Conservation (phyloP, 257 asterid species). For the Gentiana macrophylla region DNA sequence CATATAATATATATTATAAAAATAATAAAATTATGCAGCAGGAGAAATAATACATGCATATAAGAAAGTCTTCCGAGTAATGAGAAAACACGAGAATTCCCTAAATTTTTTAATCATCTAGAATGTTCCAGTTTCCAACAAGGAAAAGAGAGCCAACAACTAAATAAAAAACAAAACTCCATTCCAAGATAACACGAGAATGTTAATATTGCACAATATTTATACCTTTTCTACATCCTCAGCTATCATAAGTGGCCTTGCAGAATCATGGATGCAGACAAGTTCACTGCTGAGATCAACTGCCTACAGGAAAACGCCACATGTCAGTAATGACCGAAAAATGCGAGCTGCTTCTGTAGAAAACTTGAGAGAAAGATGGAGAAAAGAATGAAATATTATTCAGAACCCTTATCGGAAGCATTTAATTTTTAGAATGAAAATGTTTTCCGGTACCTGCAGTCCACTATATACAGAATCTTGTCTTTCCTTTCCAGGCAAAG, state of each 20-base stretch:
- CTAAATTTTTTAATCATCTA: too few species aligned
- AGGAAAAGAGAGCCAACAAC: neutral
- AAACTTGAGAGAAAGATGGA: neutral
- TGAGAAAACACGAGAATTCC: too few species aligned
- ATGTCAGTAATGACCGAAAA: neutral
- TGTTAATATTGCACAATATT: neutral
- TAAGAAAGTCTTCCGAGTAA: too few species aligned
- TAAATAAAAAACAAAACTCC: neutral
- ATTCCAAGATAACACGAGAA: neutral
- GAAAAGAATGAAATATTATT: neutral
- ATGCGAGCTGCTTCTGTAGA: too few species aligned
- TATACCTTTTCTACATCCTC: slow-evolving; percentile 69
- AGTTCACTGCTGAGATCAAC: slow-evolving; percentile 64
- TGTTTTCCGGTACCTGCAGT: slow-evolving; percentile 39
- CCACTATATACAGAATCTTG: slow-evolving; percentile 98
- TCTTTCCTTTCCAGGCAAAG: slow-evolving; percentile 98
- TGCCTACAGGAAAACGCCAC: slow-evolving; percentile 37
- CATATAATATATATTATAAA: too few species aligned
- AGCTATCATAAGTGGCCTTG: slow-evolving; percentile 78
- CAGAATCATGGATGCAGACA: slow-evolving; percentile 95
- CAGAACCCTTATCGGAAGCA: neutral
- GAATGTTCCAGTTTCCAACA: neutral
- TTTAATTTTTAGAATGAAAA: neutral
- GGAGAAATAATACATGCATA: too few species aligned
- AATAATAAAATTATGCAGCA: too few species aligned